Conservation (phyloP, 1,284 basidiomycete species). For the Pulveroboletus sp. region DNA sequence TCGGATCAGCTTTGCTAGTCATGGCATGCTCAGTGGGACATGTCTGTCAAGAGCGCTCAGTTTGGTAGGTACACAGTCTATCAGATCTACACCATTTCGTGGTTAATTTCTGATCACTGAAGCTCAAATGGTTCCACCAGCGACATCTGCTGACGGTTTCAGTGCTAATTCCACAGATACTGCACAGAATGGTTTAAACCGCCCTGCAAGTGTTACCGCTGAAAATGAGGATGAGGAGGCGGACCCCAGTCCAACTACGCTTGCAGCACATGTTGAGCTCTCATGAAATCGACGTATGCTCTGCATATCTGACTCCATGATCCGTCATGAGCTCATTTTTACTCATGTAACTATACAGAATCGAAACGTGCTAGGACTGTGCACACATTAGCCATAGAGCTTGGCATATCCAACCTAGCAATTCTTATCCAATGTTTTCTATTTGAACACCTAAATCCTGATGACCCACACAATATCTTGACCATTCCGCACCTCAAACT, state of each 20-base stretch:
- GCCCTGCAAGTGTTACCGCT: neutral
- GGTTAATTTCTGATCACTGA: neutral
- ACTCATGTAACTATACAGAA: neutral
- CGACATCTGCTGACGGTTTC: no score
- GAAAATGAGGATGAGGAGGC: neutral
- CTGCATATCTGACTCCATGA: neutral
- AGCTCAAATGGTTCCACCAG: neutral
- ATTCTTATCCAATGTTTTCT: constrained; percentile 6
- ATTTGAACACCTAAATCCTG: constrained; percentile 1
- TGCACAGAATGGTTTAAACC: no score
- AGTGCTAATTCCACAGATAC: no score
- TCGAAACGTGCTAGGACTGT: constrained; percentile 4
- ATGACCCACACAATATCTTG: neutral
- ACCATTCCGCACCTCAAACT: neutral
- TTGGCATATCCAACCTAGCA: constrained; percentile 15
- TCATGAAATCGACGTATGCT: neutral
- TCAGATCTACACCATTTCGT: neutral
- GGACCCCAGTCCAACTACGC: neutral
- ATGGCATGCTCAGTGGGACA: neutral
- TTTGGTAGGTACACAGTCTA: neutral
- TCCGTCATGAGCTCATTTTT: neutral
- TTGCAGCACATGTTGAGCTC: neutral
- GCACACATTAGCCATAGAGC: constrained; percentile 1
- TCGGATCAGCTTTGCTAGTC: neutral
- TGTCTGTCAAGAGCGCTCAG: neutral